Base-by-base conservation (phyloP, 768 basidiomycete genomes). In the Rhodosporidiobolus odoratus region DNA sequence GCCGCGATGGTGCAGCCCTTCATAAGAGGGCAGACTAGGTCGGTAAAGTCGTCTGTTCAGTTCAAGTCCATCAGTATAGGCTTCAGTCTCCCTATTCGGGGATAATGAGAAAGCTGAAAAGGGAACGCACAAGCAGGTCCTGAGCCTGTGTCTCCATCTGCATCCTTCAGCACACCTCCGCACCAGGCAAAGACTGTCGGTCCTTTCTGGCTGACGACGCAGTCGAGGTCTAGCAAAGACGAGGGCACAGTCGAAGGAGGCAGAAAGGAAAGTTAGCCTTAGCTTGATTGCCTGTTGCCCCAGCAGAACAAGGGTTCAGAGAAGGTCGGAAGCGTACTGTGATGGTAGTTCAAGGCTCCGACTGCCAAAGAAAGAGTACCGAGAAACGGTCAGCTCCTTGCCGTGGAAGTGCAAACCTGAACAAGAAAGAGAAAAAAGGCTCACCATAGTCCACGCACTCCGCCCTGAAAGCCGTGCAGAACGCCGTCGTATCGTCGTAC, bases 121-220 rank as follows among this genome's bases (percentile, higher is more conserved):
- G 25, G 12, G 25, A 19, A 35, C 56, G 34, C 34, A 38, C 56
- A 37, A 37, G 56, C 34, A 38, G 56, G 56, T 21, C 56, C 56
- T 6, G 12, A 16, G 37, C 56, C 56, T 8, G 35, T 57, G 56
- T 57, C 56, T 16, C 56, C 56, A 25, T 37, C 23, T 23, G 56
- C 19, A 25, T 37, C 37, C 56, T 57, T 57, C 56, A 37, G 21
- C 8, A 57, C 37, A 9, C 56, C 56, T 4, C 56, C 40, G 30
- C 58, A 60, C 43, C 58, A 47, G 17, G 43, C 58, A 32, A 30
- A 60, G 43, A 60, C 47, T 2, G n/a, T 60, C 58, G 58, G 58
- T 2, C 58, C 58, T 6, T 41, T 32, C 40, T 60, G 58, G 30
- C 43, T 32, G 40, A 60, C 58, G 58, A 60, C 58, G 41, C 58